phyloP scores from a whole-genome alignment of 176 grass and related monocot species.

The Triticum monococcum region DNA sequence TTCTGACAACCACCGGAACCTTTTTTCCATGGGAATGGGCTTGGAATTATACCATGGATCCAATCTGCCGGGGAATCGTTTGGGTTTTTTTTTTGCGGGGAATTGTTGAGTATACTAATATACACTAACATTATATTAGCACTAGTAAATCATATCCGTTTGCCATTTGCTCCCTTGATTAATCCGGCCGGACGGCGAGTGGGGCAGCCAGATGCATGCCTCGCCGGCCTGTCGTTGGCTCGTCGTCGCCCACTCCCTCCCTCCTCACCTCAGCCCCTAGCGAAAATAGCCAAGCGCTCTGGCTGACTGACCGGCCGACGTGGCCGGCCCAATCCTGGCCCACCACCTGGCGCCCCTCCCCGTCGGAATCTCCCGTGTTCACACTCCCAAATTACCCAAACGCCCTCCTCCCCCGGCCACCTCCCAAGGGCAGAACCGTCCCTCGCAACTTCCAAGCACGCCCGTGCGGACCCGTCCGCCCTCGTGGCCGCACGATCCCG shows the following conservation, averaged over 20 bases:
- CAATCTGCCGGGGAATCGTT: not conserved
- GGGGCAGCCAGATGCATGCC: not conserved
- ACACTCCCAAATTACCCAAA: slow-evolving; percentile 18
- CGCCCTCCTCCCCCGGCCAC: not conserved
- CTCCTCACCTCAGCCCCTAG: not conserved
- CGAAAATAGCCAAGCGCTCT: not conserved
- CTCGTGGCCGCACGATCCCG: not conserved
- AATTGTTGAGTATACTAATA: too few species aligned
- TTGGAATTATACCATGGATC: not conserved
- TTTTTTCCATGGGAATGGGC: not conserved
- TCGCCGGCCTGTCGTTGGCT: not conserved
- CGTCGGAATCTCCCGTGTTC: slow-evolving; percentile 45
- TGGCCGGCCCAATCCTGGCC: not conserved
- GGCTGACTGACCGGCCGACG: not conserved
- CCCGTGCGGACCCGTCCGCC: too few species aligned
- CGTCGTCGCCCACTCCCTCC: not conserved
- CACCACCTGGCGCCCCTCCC: slow-evolving; percentile 26
- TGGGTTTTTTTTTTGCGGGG: not conserved
- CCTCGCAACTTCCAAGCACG: not conserved
- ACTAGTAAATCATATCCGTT: not conserved
- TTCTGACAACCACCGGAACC: not conserved
- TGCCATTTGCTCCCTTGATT: not conserved
- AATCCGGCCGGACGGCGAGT: not conserved
- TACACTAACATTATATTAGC: not conserved
- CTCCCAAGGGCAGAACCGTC: not conserved